Evolutionary conservation across 2,329 filamentous ascomycete species (phyloP).

Genomic region (Lecanoromycetidae sp.): DNA sequence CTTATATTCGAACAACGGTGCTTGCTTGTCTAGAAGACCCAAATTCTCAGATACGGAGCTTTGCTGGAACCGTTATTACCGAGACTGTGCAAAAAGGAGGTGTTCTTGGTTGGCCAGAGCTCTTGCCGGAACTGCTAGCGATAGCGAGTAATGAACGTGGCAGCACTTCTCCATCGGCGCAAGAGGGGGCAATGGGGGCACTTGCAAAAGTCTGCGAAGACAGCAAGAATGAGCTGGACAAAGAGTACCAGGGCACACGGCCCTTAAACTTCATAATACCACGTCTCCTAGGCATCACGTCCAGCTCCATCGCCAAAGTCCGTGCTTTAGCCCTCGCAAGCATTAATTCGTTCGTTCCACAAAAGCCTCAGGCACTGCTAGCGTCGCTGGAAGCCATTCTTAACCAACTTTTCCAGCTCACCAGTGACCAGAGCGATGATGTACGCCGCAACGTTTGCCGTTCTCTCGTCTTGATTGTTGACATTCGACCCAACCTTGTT

Average conservation of each 20-base stretch:
- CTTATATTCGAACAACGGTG: constrained; percentile 67
- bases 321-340: constrained; percentile 67
- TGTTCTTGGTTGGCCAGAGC: constrained; percentile 78
- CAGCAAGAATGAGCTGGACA: constrained; percentile 73
- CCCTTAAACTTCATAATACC: constrained; percentile 82
- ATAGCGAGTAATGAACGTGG: constrained; percentile 63
- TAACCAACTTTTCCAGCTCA: constrained; percentile 68
- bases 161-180: constrained; percentile 55
- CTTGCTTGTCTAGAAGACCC: constrained; percentile 70
- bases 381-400: constrained; percentile 71
- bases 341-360: constrained; percentile 84
- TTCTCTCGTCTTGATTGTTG: constrained; percentile 82
- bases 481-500: constrained; percentile 80
- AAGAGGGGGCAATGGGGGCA: constrained; percentile 89
- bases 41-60: constrained; percentile 70
- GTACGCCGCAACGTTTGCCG: constrained; percentile 89
- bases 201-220: constrained; percentile 95
- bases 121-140: constrained; percentile 69
- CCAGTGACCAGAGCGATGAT: constrained; percentile 63
- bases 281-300: constrained; percentile 77
- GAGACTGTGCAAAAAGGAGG: constrained; percentile 78
- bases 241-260: constrained; percentile 76
- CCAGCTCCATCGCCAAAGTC: constrained; percentile 63
- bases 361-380: constrained; percentile 70
- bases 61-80: constrained; percentile 86